A percentile compares a stretch with the other conserved stretches of the same genome.
These are phyloP conservation scores for Luzula sylvatica DNA, from an alignment of 176 grass and related monocot species.

Conservation along the genomic window DNA sequence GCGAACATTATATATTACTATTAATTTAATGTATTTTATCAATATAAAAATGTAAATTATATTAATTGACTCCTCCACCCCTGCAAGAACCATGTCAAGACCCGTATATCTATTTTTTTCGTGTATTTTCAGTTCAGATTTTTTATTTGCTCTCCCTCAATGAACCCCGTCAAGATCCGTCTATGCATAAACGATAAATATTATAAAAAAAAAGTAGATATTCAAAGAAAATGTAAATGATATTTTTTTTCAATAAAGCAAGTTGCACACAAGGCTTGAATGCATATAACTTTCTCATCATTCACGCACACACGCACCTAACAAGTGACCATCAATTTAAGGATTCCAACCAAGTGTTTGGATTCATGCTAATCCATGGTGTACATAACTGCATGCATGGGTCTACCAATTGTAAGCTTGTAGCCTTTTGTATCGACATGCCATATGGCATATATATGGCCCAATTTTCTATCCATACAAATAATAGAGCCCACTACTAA, in stretches of 20 bases:
- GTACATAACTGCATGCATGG: conserved; percentile 5
- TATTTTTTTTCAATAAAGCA: not conserved
- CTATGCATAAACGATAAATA: no score
- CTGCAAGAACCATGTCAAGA: no score
- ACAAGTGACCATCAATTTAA: not conserved
- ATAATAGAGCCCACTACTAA: not conserved
- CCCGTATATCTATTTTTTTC: no score
- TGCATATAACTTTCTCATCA: not conserved
- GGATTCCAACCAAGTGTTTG: not conserved
- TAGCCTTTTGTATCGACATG: conserved; percentile 18
- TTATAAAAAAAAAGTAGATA: no score
- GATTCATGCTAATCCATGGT: not conserved
- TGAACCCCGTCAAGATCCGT: no score
- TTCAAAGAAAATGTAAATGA: no score
- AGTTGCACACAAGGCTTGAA: not conserved
- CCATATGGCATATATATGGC: conserved; percentile 12
- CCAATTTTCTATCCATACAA: not conserved
- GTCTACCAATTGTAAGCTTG: not conserved
- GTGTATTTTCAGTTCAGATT: no score
- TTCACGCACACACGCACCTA: not conserved
- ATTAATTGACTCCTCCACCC: no score
- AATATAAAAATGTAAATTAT: no score
- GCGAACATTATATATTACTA: no score
- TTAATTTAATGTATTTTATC: no score
- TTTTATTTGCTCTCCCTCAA: no score